Conservation (phyloP, 2,329 filamentous ascomycete genomes). For the Elsinoe batatas region DNA sequence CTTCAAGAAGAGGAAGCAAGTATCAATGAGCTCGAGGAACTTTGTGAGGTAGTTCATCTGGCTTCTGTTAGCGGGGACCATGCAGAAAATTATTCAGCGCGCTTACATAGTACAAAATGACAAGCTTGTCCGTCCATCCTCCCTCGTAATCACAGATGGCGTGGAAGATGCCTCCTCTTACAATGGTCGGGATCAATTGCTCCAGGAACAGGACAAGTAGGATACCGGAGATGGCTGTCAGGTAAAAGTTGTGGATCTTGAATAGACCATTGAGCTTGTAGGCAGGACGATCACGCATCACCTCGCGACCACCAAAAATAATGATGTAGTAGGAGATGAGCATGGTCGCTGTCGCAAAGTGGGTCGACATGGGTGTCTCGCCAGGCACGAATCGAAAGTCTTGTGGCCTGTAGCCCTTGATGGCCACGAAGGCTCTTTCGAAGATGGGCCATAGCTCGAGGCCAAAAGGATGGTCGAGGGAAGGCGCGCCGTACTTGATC, state of each 20-base stretch:
- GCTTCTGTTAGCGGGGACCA: conserved; percentile 3
- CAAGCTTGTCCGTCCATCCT: conserved; percentile 87
- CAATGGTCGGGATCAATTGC: conserved; percentile 77
- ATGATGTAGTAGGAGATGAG: conserved; percentile 83
- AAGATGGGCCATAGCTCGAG: conserved; percentile 90
- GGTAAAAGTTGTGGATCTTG: conserved; percentile 92
- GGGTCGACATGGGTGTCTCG: conserved; percentile 79
- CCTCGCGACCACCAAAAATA: conserved; percentile 84
- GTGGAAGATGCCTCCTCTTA: conserved; percentile 73
- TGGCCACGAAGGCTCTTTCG: conserved; percentile 68
- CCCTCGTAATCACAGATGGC: conserved; percentile 73
- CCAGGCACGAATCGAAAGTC: conserved; percentile 78
- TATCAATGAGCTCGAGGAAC: conserved; percentile 91
- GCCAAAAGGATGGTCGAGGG: conserved; percentile 86
- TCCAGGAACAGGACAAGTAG: conserved; percentile 81
- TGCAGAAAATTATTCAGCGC: conserved; percentile 27
- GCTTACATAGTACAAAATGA: conserved; percentile 93
- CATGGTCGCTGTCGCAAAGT: conserved; percentile 70
- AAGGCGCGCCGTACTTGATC: conserved; percentile 51
- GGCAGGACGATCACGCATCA: conserved; percentile 79
- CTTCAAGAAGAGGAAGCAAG: conserved; percentile 94
- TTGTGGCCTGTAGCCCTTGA: conserved; percentile 71
- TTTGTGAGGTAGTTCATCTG: conserved; percentile 98
- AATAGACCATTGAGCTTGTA: conserved; percentile 84
- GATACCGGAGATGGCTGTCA: conserved; percentile 73